These are phyloP conservation scores for Escovopsis sp. DNA, from an alignment of 2,329 filamentous ascomycete species.

Conservation along the genomic window DNA sequence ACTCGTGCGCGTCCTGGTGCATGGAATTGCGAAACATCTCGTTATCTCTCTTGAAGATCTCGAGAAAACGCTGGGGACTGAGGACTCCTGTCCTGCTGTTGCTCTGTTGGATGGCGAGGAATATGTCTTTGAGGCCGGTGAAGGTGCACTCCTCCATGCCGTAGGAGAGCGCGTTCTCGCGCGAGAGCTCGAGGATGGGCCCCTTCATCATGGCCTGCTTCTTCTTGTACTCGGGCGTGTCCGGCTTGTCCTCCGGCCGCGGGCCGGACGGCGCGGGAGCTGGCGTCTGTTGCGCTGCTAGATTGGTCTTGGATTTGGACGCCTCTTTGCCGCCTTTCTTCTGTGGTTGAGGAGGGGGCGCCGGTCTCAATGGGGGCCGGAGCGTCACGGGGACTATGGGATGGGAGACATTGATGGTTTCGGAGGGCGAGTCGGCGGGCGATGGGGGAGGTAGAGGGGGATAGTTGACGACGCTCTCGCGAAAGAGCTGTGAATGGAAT, in stretches of 20 bases:
- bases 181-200: slow-evolving; percentile 70
- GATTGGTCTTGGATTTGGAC: slow-evolving; percentile 38
- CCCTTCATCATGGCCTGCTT: slow-evolving; percentile 82
- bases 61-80: slow-evolving; percentile 81
- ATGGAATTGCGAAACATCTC: slow-evolving; percentile 95
- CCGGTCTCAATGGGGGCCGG: slow-evolving; percentile 37
- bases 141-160: slow-evolving; percentile 93
- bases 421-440: slow-evolving; percentile 36
- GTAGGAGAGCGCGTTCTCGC: slow-evolving; percentile 65
- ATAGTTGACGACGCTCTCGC: slow-evolving; percentile 86
- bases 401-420: slow-evolving; percentile 46
- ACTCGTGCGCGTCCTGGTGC: slow-evolving; percentile 98
- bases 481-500: slow-evolving; percentile 88
- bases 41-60: slow-evolving; percentile 85
- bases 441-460: slow-evolving; percentile 39
- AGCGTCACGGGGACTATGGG: slow-evolving; percentile 46
- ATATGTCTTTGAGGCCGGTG: slow-evolving; percentile 89
- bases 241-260: slow-evolving; percentile 79
- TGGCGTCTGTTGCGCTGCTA: slow-evolving; percentile 37
- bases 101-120: slow-evolving; percentile 74
- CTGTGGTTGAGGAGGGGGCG: slow-evolving; percentile 22
- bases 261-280: slow-evolving; percentile 34
- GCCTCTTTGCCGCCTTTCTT: slow-evolving; percentile 34
- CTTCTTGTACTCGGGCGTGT: slow-evolving; percentile 95
- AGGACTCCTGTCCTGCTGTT: slow-evolving; percentile 74